Evolutionary conservation across 306 rosid genomes (phyloP).

Genomic region (Castanea mollissima): DNA sequence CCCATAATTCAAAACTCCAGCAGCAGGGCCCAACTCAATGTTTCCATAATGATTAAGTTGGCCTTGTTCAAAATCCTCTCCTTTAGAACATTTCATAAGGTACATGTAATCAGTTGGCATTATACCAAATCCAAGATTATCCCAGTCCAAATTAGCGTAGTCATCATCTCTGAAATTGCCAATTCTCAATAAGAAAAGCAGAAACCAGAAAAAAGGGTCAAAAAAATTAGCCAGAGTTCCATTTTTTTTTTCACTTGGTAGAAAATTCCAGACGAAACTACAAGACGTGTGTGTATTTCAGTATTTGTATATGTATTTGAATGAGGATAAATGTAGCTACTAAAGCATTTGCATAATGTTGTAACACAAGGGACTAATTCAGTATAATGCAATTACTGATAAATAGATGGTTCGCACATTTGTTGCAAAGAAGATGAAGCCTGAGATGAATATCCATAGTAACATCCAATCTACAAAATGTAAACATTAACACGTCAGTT

Average conservation of each 20-base stretch:
- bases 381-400: not conserved
- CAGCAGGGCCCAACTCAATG: constrained; percentile 75
- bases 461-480: constrained; percentile 22
- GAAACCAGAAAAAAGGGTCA: not conserved
- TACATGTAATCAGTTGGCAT: constrained; percentile 80
- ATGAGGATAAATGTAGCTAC: too few species aligned
- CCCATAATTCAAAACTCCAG: constrained; percentile 85
- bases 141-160: constrained; percentile 68
- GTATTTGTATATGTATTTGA: too few species aligned
- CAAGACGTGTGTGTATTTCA: too few species aligned
- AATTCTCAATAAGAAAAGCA: not conserved
- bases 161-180: constrained; percentile 42
- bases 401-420: constrained; percentile 6
- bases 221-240: too few species aligned
- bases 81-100: constrained; percentile 38
- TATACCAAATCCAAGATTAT: constrained; percentile 72
- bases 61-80: constrained; percentile 51
- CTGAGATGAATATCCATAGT: constrained; percentile 13
- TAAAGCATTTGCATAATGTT: not conserved
- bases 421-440: constrained; percentile 19
- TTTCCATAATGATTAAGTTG: constrained; percentile 56
- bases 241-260: too few species aligned
- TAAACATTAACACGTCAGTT: not conserved
- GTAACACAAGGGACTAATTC: not conserved
- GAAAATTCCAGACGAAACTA: too few species aligned